Conservation (phyloP, 495 filamentous ascomycete genomes). For the Hypoxylon subgilvum region DNA sequence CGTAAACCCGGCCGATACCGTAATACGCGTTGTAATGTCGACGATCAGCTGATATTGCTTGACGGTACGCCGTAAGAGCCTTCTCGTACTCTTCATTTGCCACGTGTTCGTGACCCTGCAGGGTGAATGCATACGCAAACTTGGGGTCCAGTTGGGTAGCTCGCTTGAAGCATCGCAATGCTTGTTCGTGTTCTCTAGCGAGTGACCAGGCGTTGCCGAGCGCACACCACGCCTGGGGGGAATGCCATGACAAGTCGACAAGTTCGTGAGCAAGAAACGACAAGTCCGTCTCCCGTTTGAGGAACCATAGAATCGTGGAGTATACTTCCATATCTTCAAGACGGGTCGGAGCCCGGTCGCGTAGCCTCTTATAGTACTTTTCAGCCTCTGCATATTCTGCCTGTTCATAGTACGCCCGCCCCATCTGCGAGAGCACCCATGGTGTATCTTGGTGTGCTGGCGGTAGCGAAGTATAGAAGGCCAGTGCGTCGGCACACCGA, state of each 20-base stretch:
- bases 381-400: slow-evolving; percentile 83
- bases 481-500: slow-evolving; percentile 75
- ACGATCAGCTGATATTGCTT: slow-evolving; percentile 79
- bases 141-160: slow-evolving; percentile 87
- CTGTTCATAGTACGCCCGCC: slow-evolving; percentile 86
- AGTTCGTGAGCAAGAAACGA: slow-evolving; percentile 91
- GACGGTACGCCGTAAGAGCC: slow-evolving; percentile 81
- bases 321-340: slow-evolving; percentile 96
- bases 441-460: slow-evolving; percentile 84
- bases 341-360: slow-evolving; percentile 74
- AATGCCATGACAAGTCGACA: slow-evolving; percentile 81
- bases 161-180: slow-evolving; percentile 91
- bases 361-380: slow-evolving; percentile 78
- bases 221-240: slow-evolving; percentile 94
- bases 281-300: slow-evolving; percentile 88
- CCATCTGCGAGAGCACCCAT: slow-evolving; percentile 92
- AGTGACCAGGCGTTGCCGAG: slow-evolving; percentile 95
- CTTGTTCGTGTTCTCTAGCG: slow-evolving; percentile 93
- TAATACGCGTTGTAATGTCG: slow-evolving; percentile 98
- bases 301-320: slow-evolving; percentile 95
- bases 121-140: slow-evolving; percentile 93
- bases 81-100: slow-evolving; percentile 97
- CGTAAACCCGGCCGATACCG: slow-evolving; percentile 88
- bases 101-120: slow-evolving; percentile 97
- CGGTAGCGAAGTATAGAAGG: slow-evolving; percentile 70